phyloP scores from a whole-genome alignment of 768 basidiomycete species.

The Boletus rufocinnamomeus region DNA sequence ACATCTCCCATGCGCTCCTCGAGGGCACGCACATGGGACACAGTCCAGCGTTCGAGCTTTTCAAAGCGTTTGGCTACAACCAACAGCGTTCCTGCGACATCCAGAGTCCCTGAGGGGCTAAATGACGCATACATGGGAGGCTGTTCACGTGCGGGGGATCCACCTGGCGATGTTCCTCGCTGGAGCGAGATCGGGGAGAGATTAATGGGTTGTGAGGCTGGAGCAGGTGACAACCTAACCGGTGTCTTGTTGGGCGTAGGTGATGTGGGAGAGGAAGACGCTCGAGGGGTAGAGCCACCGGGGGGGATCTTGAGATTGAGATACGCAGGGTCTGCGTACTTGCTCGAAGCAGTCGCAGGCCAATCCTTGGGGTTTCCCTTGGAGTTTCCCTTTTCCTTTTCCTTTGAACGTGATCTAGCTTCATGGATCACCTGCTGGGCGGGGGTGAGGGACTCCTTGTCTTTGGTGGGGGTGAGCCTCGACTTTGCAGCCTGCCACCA shows the following conservation, averaged over 20 bases:
- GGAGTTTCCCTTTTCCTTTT: slow-evolving; percentile 36
- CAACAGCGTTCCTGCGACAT: slow-evolving; percentile 72
- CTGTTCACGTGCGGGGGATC: slow-evolving; percentile 44
- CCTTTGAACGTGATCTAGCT: slow-evolving; percentile 65
- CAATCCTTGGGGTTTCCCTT: slow-evolving; percentile 54
- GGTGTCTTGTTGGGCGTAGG: slow-evolving; percentile 52
- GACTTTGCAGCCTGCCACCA: slow-evolving; percentile 83
- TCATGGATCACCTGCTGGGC: slow-evolving; percentile 83
- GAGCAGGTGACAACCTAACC: slow-evolving; percentile 34
- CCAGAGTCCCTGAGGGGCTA: slow-evolving; percentile 65
- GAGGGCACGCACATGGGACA: slow-evolving; percentile 84
- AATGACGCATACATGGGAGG: slow-evolving; percentile 81
- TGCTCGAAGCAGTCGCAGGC: slow-evolving; percentile 54
- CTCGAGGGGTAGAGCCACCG: slow-evolving; percentile 47
- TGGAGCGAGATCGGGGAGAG: slow-evolving; percentile 69
- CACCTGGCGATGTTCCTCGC: slow-evolving; percentile 40
- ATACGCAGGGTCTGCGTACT: slow-evolving; percentile 58
- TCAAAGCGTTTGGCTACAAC: slow-evolving; percentile 77
- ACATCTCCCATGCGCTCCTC: slow-evolving; percentile 91
- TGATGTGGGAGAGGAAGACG: slow-evolving; percentile 55
- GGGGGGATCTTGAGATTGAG: slow-evolving; percentile 57
- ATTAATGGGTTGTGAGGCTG: slow-evolving; percentile 48
- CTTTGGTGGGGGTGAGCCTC: slow-evolving; percentile 77
- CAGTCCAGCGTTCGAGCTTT: slow-evolving; percentile 89
- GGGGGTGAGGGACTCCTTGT: slow-evolving; percentile 72